Evolutionary conservation across 176 grass and related monocot genomes (phyloP), one percentile per base, ranked within the genome.

Genomic region (Poa annua): DNA sequence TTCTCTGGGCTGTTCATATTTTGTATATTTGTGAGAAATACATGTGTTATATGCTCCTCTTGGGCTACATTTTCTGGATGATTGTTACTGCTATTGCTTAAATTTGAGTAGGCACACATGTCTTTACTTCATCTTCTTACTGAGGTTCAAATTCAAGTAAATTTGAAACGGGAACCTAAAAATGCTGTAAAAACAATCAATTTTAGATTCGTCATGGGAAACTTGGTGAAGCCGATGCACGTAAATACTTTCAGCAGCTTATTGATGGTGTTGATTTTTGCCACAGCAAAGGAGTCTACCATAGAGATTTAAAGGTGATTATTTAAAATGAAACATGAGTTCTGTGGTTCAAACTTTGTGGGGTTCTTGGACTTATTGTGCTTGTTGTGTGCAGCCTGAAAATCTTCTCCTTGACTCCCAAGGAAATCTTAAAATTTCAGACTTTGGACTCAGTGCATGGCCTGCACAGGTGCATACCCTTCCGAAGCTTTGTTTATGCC

Each of bases 351-450:
- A 72, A n/a, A 64, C 50, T 54, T 86, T 77, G 8, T 80, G 56
- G 72, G 62, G 19, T 83, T 62, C 7, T 81, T 93, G 48, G 80
- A 70, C 39, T 78, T 17, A 74, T 84, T 90, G 44, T 49, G 25
- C 51, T 72, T 91, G 50, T 34, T 50, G 41, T 64, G 51, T 89
- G 84, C 87, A 98, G 96, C 96, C 96, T 55, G 96, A 98, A 89
- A 98, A 98, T 85, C 92, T 98, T 33, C 92, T 98, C 21, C 96
- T 98, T 55, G 93, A 98, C 42, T 98, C 92, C 7, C 96, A 98
- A 88, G 96, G 96, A 54, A 95, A 90, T 88, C 86, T 98, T 74
- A 98, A 93, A 98, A 98, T 98, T 90, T 98, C 96, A 67, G 96
- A 98, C 83, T 98, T 98, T 13, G 96, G 96, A 85, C 89, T 98